Conservation (phyloP, 78 protist genomes). For the Dictyostelium capitatum region DNA sequence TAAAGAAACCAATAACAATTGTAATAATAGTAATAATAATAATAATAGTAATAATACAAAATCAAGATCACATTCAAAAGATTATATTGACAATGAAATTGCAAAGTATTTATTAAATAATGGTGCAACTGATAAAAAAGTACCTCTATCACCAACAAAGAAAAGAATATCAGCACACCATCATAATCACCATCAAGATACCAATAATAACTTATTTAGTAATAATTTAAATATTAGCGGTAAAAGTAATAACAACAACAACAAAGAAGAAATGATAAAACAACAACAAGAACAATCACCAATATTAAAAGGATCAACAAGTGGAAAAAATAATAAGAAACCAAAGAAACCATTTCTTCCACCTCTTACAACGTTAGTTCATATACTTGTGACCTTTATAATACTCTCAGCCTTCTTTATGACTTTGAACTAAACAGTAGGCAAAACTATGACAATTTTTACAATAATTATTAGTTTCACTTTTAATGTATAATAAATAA, state of each 20-base stretch:
- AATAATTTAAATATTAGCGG: not conserved
- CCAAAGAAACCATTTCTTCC: slow-evolving; percentile 28
- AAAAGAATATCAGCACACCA: not conserved
- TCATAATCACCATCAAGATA: not conserved
- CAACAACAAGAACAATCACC: not conserved
- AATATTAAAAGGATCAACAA: not conserved
- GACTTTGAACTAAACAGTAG: no score
- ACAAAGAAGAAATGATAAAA: not conserved
- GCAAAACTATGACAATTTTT: no score
- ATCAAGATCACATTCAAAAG: not conserved
- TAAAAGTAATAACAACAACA: not conserved
- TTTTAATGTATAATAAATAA: no score
- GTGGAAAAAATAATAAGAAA: not conserved
- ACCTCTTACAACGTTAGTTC: slow-evolving; percentile 39
- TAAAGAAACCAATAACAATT: no score
- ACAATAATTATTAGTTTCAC: no score
- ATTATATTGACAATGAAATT: not conserved
- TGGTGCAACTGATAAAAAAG: not conserved
- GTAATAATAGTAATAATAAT: not conserved
- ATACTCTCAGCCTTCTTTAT: slow-evolving; percentile 51
- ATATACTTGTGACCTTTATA: slow-evolving; percentile 61
- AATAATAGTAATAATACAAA: not conserved
- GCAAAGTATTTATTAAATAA: not conserved
- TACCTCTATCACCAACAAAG: not conserved
- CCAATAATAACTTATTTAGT: not conserved